Conservation (phyloP, 1,284 basidiomycete genomes). For the Rhodofomes roseus region DNA sequence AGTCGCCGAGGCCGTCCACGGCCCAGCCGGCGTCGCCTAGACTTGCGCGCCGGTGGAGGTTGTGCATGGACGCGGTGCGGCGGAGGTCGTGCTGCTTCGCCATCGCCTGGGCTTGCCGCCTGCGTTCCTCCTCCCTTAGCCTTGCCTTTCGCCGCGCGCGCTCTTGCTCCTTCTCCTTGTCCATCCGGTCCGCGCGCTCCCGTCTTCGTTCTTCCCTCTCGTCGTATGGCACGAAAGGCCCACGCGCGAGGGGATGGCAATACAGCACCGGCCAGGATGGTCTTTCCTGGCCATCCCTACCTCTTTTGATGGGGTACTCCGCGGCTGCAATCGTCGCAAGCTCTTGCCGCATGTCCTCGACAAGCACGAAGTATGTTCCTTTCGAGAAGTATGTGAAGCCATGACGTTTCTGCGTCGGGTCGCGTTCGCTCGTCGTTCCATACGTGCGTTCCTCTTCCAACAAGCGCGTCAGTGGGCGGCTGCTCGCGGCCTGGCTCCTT, state of each 20-base stretch:
- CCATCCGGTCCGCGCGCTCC: conserved; percentile 52
- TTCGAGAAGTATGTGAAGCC: conserved; percentile 90
- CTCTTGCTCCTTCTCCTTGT: conserved; percentile 45
- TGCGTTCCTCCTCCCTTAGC: conserved; percentile 33
- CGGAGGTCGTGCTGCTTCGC: conserved; percentile 58
- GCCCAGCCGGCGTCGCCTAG: conserved; percentile 24
- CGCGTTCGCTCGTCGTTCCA: conserved; percentile 87
- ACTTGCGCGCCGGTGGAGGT: conserved; percentile 54
- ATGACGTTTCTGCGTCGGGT: conserved; percentile 82
- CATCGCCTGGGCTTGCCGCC: conserved; percentile 35
- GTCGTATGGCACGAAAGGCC: conserved; percentile 72
- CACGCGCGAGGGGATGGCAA: conserved; percentile 66
- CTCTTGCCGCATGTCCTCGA: conserved; percentile 87
- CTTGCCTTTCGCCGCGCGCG: conserved; percentile 37
- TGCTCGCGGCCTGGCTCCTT: conserved; percentile 20
- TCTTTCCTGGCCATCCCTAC: conserved; percentile 45
- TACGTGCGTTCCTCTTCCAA: conserved; percentile 86
- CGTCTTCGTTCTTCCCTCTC: conserved; percentile 65
- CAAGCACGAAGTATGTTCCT: conserved; percentile 77
- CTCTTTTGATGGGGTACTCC: conserved; percentile 57
- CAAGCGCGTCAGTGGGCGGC: conserved; percentile 56
- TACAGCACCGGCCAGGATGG: conserved; percentile 68
- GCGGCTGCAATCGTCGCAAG: conserved; percentile 65
- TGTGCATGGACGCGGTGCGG: conserved; percentile 76
- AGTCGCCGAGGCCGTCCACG: conserved; percentile 36